phyloP scores from a whole-genome alignment of 2,329 filamentous ascomycete genomes.

The Aphanocladium album region DNA sequence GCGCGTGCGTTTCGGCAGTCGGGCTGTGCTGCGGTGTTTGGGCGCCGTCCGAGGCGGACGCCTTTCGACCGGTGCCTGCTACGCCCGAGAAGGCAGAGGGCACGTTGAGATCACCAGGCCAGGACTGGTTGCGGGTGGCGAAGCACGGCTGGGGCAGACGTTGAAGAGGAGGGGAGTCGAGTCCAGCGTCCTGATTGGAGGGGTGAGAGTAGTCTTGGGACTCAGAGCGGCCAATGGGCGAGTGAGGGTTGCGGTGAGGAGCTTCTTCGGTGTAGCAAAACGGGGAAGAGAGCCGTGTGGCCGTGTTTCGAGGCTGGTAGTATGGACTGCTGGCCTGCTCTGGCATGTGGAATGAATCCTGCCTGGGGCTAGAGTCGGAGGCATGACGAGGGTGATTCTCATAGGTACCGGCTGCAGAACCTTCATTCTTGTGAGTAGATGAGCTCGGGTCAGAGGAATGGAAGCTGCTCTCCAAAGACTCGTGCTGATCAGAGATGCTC shows the following conservation, averaged over 20 bases:
- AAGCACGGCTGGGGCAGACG: background rate
- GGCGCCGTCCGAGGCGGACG: background rate
- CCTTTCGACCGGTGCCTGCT: background rate
- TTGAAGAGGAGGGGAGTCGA: background rate
- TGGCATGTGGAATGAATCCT: background rate
- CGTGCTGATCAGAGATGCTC: background rate
- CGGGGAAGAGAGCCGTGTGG: background rate
- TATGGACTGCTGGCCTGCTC: constrained; percentile 27
- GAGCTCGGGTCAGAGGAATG: constrained; percentile 20
- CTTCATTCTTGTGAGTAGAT: background rate
- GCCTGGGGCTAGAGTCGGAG: background rate
- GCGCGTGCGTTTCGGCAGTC: background rate
- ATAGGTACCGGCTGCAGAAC: background rate
- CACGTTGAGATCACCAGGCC: background rate
- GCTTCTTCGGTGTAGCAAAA: background rate
- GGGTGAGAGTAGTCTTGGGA: background rate
- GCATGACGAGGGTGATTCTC: background rate
- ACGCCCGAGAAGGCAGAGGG: background rate
- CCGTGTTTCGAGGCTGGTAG: constrained; percentile 24
- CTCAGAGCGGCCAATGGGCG: background rate
- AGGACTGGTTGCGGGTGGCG: constrained; percentile 3
- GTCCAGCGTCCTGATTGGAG: background rate
- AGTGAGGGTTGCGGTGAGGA: background rate
- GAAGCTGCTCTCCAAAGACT: background rate
- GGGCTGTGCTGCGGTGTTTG: background rate